A percentile compares a stretch with the other conserved stretches of the same genome.
These are phyloP conservation scores for Helichrysum umbraculigerum DNA, from an alignment of 129 eudicot species.

Conservation along the genomic window DNA sequence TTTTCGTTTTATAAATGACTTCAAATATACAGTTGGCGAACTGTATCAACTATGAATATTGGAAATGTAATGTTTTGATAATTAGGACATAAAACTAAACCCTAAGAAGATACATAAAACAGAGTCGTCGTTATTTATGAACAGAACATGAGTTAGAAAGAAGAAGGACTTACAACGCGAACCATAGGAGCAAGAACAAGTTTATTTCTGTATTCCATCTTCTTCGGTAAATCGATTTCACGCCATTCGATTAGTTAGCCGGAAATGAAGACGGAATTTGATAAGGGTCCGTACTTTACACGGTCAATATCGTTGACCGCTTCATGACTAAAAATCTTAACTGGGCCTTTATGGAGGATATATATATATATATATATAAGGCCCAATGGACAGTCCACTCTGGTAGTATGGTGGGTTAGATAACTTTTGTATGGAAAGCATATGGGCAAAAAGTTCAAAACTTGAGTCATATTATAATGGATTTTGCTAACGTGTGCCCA, in stretches of 20 bases:
- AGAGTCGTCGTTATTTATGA: not conserved
- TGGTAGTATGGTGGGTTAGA: too few species aligned
- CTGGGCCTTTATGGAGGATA: not conserved
- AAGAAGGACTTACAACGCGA: conserved; percentile 72
- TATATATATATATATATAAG: not conserved
- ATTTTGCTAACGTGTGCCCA: too few species aligned
- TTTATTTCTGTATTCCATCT: conserved; percentile 79
- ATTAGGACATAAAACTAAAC: conserved; percentile 12
- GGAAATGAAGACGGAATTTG: not conserved
- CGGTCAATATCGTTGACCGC: conserved; percentile 30
- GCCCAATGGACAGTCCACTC: not conserved
- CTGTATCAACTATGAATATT: not conserved
- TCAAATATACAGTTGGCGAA: too few species aligned
- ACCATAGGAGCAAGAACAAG: conserved; percentile 95
- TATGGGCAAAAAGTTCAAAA: too few species aligned
- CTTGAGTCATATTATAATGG: too few species aligned
- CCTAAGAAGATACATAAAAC: conserved; percentile 11
- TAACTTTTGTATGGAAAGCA: too few species aligned
- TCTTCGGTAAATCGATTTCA: conserved; percentile 24
- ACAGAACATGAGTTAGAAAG: not conserved
- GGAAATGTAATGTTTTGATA: not conserved
- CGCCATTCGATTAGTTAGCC: conserved; percentile 14
- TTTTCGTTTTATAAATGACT: too few species aligned
- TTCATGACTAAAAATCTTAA: not conserved
- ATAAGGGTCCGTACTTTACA: not conserved